A percentile compares a stretch with the other conserved stretches of the same genome.
Evolutionary conservation across 805 yeast genomes (phyloP).

Genomic region (Pichia occidentalis): DNA sequence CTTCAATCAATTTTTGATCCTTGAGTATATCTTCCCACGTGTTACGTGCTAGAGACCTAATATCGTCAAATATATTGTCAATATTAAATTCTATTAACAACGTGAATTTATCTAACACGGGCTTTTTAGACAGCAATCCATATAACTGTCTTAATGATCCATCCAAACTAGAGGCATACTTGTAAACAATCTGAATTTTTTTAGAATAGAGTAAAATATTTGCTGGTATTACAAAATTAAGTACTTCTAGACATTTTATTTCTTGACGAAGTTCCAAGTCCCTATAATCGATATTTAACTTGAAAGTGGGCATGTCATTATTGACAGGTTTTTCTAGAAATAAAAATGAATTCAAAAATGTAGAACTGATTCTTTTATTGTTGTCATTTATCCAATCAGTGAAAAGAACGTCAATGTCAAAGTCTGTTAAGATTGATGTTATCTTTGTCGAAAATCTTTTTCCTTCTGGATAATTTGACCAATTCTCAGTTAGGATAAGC

Average conservation of each 20-base stretch:
- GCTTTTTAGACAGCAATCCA: constrained; percentile 6
- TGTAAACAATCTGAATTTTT: constrained; percentile 45
- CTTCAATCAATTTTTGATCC: constrained; percentile 40
- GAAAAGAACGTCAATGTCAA: constrained; percentile 38
- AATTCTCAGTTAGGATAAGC: constrained; percentile 49
- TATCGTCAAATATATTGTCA: constrained; percentile 20
- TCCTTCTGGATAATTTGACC: constrained; percentile 64
- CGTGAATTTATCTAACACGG: constrained; percentile 35
- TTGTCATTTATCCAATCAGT: constrained; percentile 41
- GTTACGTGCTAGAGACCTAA: constrained; percentile 24
- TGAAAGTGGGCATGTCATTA: constrained; percentile 16
- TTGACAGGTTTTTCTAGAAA: background rate
- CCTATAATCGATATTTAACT: constrained; percentile 17
- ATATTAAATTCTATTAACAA: constrained; percentile 31
- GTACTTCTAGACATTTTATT: constrained; percentile 40
- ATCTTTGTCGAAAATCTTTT: constrained; percentile 49
- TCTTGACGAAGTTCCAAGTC: constrained; percentile 40
- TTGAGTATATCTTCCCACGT: constrained; percentile 50
- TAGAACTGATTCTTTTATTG: constrained; percentile 9
- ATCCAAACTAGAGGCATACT: constrained; percentile 46
- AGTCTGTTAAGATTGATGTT: constrained; percentile 36
- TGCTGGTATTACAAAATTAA: constrained; percentile 55
- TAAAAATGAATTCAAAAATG: constrained; percentile 5
- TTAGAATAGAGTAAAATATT: constrained; percentile 40
- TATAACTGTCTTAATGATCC: constrained; percentile 45